Conservation (phyloP, 108 stramenopile species). For the Conticribra guillardii region DNA sequence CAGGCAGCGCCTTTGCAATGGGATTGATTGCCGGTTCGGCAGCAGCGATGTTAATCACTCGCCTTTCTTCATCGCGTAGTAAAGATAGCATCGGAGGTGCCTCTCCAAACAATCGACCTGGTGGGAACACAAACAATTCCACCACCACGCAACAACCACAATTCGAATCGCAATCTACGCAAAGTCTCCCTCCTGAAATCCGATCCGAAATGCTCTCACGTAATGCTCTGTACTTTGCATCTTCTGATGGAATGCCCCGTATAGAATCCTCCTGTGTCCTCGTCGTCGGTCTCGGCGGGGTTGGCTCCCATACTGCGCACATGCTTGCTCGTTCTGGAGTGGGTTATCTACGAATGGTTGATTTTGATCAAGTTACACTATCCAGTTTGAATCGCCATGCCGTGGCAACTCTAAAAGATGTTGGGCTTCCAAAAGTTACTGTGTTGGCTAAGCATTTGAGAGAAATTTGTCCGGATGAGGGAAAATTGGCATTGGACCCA, state of each 20-base stretch:
- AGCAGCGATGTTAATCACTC: constrained; percentile 8
- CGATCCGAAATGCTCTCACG: constrained; percentile 94
- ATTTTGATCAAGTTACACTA: constrained; percentile 98
- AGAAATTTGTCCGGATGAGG: constrained; percentile 67
- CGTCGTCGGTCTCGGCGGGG: constrained; percentile 97
- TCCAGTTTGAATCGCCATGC: constrained; percentile 98
- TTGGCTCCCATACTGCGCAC: constrained; percentile 92
- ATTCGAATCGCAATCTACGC: not conserved
- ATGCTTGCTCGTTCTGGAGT: constrained; percentile 97
- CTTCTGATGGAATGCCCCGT: constrained; percentile 27
- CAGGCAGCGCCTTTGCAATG: constrained; percentile 30
- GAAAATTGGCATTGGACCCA: constrained; percentile 54
- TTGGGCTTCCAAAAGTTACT: constrained; percentile 89
- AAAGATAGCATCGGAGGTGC: constrained; percentile 1
- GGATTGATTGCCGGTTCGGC: constrained; percentile 40
- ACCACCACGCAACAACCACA: not conserved
- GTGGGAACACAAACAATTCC: not conserved
- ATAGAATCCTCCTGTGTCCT: constrained; percentile 60
- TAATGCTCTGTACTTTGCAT: constrained; percentile 83
- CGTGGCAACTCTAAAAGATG: constrained; percentile 92
- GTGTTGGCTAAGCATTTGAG: constrained; percentile 66
- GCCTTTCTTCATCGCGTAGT: not conserved
- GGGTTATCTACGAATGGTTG: constrained; percentile 86
- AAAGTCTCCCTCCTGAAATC: constrained; percentile 55
- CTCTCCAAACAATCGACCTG: not conserved